These are phyloP conservation scores for Torulaspora delbrueckii DNA, from an alignment of 805 yeast genomes.

Conservation along the genomic window DNA sequence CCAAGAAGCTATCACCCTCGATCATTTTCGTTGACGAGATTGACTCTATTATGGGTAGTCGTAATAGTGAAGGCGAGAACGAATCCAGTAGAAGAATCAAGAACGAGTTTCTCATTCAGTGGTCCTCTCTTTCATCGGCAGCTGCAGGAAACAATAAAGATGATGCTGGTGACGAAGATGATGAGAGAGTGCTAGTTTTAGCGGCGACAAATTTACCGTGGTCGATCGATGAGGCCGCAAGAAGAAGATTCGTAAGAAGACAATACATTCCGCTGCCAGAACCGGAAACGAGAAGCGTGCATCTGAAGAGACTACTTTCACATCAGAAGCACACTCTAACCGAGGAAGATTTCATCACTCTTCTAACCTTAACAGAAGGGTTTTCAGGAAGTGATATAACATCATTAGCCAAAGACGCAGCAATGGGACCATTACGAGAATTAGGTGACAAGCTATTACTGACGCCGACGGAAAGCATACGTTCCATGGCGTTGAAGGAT, in stretches of 20 bases:
- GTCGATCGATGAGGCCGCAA: conserved; percentile 96
- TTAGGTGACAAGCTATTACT: conserved; percentile 77
- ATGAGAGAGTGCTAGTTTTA: conserved; percentile 73
- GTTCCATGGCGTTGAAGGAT: conserved; percentile 70
- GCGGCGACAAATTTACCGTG: conserved; percentile 97
- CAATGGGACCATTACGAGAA: conserved; percentile 93
- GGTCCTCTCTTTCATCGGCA: conserved; percentile 89
- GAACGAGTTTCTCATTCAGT: conserved; percentile 88
- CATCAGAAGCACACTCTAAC: conserved; percentile 68
- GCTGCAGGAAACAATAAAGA: conserved; percentile 60
- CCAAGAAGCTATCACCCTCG: conserved; percentile 82
- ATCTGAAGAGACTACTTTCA: conserved; percentile 59
- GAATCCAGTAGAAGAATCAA: conserved; percentile 87
- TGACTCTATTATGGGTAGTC: conserved; percentile 78
- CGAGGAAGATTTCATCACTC: conserved; percentile 54
- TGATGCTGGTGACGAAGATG: conserved; percentile 24
- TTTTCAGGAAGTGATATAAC: conserved; percentile 94
- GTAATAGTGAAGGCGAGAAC: conserved; percentile 56
- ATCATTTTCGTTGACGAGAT: conserved; percentile 95
- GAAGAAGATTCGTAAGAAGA: conserved; percentile 85
- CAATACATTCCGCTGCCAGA: conserved; percentile 95
- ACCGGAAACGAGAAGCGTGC: conserved; percentile 68
- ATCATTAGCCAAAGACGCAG: conserved; percentile 91
- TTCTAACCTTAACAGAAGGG: conserved; percentile 67
- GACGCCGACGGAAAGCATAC: conserved; percentile 64